Evolutionary conservation across 495 filamentous ascomycete species (phyloP).

Genomic region (Pseudoneurospora amorphoporcata): DNA sequence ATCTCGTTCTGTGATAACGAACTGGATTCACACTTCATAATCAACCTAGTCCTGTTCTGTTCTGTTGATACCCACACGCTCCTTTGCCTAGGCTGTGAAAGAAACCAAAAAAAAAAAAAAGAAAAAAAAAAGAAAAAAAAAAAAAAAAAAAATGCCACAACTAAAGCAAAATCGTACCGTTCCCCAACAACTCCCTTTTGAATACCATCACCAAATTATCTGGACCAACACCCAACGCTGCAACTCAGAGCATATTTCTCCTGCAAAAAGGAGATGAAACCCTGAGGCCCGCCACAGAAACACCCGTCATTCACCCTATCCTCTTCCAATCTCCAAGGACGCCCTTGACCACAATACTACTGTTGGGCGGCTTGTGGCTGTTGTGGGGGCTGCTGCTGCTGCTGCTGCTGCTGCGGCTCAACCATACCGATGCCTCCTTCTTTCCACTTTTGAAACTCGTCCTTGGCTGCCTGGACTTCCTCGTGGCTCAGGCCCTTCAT

Average conservation of each 20-base stretch:
- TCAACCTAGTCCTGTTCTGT: neutral
- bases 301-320: neutral
- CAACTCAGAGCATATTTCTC: neutral
- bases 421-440: slow-evolving; percentile 19
- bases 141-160: neutral
- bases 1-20: neutral
- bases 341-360: neutral
- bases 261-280: neutral
- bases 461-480: slow-evolving; percentile 58
- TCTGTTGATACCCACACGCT: neutral
- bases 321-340: neutral
- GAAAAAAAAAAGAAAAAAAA: neutral
- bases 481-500: slow-evolving; percentile 62
- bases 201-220: neutral
- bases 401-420: neutral
- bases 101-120: neutral
- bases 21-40: neutral
- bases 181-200: neutral
- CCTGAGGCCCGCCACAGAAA: neutral
- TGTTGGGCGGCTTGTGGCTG: neutral
- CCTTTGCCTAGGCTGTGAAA: neutral
- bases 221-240: neutral
- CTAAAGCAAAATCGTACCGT: neutral
- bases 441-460: slow-evolving; percentile 46
- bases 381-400: neutral